A percentile compares a stretch with the other conserved stretches of the same genome.
These are phyloP conservation scores for Monilinia aucupariae DNA, from an alignment of 2,329 filamentous ascomycete genomes.

Conservation along the genomic window DNA sequence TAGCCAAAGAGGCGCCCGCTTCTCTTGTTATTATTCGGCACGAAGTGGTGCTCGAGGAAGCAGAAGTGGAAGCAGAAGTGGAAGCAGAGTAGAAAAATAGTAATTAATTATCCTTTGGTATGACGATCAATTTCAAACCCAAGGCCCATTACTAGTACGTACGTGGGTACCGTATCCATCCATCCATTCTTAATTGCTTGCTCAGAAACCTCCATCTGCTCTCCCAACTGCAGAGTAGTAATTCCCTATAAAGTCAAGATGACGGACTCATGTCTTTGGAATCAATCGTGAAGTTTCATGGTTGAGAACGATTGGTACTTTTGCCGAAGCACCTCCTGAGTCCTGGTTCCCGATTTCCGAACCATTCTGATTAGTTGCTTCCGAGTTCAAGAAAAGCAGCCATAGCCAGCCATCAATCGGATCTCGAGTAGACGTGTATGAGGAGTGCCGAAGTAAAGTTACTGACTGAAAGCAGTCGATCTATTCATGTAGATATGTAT, in stretches of 20 bases:
- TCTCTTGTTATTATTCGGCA: not conserved
- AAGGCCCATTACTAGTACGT: no score
- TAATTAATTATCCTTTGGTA: no score
- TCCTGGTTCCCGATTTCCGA: no score
- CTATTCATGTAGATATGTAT: not conserved
- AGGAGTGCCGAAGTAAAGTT: not conserved
- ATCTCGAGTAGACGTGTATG: no score
- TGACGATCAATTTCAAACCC: not conserved
- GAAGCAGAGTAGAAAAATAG: no score
- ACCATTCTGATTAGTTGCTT: not conserved
- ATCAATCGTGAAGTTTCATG: not conserved
- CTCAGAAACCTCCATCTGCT: no score
- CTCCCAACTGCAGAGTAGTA: no score
- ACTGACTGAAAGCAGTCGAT: not conserved
- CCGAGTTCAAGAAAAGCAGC: not conserved
- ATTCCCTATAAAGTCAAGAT: not conserved
- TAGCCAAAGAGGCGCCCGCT: not conserved
- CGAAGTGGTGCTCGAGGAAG: not conserved
- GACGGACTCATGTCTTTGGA: not conserved
- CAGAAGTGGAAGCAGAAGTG: no score
- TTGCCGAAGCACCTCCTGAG: constrained; percentile 1
- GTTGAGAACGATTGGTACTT: not conserved
- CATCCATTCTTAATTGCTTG: no score
- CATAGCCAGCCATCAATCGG: not conserved
- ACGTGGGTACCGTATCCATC: no score